Conservation (phyloP, 2,329 filamentous ascomycete species). For the Fonsecaea erecta region DNA sequence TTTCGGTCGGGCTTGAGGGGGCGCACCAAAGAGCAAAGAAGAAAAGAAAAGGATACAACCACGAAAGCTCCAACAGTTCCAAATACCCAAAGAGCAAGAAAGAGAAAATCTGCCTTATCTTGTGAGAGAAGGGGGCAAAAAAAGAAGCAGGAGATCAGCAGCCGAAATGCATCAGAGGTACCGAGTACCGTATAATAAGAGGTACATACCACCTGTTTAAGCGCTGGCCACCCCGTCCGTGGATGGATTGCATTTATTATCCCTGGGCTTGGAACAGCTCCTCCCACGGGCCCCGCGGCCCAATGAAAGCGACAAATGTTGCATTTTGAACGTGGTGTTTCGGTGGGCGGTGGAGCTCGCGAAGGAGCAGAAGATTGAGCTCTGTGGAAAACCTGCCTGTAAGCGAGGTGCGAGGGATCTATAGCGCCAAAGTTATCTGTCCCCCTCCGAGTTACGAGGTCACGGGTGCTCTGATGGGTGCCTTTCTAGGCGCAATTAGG, state of each 20-base stretch:
- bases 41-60: slow-evolving; percentile 42
- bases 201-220: background rate
- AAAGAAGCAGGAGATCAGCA: background rate
- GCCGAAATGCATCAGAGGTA: background rate
- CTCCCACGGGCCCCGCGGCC: background rate
- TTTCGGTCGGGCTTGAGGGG: background rate
- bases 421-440: background rate
- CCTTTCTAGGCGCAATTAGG: slow-evolving; percentile 20
- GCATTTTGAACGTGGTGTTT: slow-evolving; percentile 41
- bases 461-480: background rate
- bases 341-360: slow-evolving; percentile 15
- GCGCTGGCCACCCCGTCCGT: background rate
- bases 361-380: slow-evolving; percentile 9
- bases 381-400: slow-evolving; percentile 9
- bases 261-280: background rate
- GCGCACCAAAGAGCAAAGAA: background rate
- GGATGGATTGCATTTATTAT: too few species aligned
- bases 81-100: slow-evolving; percentile 61
- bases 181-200: too few species aligned
- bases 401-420: slow-evolving; percentile 18
- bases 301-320: slow-evolving; percentile 43
- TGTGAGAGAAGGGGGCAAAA: background rate
- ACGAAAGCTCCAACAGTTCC: slow-evolving; percentile 65
- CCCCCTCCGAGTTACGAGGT: background rate
- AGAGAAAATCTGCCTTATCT: background rate